Evolutionary conservation across 768 basidiomycete genomes (phyloP).

Genomic region (Rhodotorula toruloides): DNA sequence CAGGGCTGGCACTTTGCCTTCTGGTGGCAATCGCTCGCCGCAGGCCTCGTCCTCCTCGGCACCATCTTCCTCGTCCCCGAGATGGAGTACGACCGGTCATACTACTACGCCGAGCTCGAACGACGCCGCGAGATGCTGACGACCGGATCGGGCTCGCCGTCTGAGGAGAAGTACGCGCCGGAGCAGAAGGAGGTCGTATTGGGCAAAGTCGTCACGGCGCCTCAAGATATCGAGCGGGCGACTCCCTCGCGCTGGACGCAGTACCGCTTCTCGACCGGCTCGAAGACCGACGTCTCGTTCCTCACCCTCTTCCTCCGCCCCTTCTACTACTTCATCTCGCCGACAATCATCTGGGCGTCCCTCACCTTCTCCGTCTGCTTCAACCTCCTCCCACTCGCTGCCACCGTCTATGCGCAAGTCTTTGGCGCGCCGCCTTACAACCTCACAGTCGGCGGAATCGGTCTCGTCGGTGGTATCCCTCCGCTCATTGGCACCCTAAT

Average conservation of each 20-base stretch:
- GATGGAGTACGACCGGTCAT: background rate
- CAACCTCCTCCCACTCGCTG: conserved; percentile 5
- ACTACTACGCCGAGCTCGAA: background rate
- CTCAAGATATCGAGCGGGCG: background rate
- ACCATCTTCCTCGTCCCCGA: conserved; percentile 4
- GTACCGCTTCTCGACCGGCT: background rate
- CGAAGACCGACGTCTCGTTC: background rate
- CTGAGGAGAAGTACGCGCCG: background rate
- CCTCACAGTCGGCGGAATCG: background rate
- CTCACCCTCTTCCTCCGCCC: background rate
- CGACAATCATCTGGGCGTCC: background rate
- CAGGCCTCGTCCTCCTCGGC: conserved; percentile 3
- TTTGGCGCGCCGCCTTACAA: conserved; percentile 7
- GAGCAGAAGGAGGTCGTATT: background rate
- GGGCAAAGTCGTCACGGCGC: background rate
- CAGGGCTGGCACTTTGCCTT: conserved; percentile 2
- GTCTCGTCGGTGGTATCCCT: conserved; percentile 4
- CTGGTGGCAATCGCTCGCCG: conserved; percentile 1
- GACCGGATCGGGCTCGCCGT: background rate
- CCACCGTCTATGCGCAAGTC: conserved; percentile 5
- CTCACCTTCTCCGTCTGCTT: conserved; percentile 5
- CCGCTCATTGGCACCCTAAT: conserved; percentile 13
- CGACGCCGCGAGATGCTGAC: background rate
- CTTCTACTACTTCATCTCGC: background rate
- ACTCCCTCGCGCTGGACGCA: background rate